phyloP scores from a whole-genome alignment of 768 basidiomycete genomes.

The Leccinum aurantiacum region DNA sequence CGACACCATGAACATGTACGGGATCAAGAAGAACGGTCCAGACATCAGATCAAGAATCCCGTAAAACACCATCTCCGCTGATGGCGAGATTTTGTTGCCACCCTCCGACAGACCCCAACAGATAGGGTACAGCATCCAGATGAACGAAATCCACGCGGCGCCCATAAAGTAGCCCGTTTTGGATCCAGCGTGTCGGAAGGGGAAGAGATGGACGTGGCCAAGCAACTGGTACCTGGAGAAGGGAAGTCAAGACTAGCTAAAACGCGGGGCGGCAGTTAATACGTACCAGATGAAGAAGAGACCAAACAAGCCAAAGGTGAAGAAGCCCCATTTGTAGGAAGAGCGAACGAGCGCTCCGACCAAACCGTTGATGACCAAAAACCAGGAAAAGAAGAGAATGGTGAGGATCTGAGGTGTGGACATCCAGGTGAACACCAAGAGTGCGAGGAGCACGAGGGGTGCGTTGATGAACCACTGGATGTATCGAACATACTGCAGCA shows the following conservation, averaged over 20 bases:
- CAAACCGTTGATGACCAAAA: slow-evolving; percentile 46
- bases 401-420: slow-evolving; percentile 49
- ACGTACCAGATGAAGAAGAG: slow-evolving; percentile 52
- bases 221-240: slow-evolving; percentile 32
- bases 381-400: slow-evolving; percentile 38
- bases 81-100: slow-evolving; percentile 48
- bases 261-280: background rate
- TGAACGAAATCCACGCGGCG: slow-evolving; percentile 48
- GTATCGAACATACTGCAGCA: slow-evolving; percentile 48
- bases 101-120: slow-evolving; percentile 57
- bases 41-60: slow-evolving; percentile 46
- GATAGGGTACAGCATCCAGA: slow-evolving; percentile 60
- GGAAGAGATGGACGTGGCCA: slow-evolving; percentile 25
- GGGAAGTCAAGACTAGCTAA: background rate
- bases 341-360: slow-evolving; percentile 51
- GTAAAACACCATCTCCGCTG: slow-evolving; percentile 56
- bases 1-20: slow-evolving; percentile 25
- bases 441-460: slow-evolving; percentile 47
- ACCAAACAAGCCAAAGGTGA: slow-evolving; percentile 44
- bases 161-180: slow-evolving; percentile 32
- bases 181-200: slow-evolving; percentile 26
- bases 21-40: slow-evolving; percentile 38
- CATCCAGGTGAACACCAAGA: slow-evolving; percentile 48
- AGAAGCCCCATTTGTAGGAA: slow-evolving; percentile 57
- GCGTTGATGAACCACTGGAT: slow-evolving; percentile 60